phyloP scores from a whole-genome alignment of 208 protist species.

The Leishmania major region DNA sequence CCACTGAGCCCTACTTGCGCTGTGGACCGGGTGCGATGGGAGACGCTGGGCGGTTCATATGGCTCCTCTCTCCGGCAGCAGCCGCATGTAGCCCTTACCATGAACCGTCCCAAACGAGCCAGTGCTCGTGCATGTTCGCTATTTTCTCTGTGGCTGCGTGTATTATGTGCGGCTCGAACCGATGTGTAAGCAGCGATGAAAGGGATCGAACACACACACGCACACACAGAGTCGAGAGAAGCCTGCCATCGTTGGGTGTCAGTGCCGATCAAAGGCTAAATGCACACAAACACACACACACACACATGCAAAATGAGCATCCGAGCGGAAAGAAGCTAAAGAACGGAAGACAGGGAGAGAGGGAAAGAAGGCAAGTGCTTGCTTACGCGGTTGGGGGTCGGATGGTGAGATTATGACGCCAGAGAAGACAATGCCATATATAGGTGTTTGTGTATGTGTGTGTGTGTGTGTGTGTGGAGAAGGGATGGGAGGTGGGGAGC shows the following conservation, averaged over 20 bases:
- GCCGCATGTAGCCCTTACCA: background rate
- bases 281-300: constrained; percentile 9
- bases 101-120: background rate
- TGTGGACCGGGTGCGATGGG: background rate
- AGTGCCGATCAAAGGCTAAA: background rate
- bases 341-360: background rate
- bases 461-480: background rate
- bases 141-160: background rate
- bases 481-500: background rate
- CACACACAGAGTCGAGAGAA: background rate
- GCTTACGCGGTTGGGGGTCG: background rate
- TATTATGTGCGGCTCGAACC: background rate
- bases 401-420: background rate
- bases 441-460: background rate
- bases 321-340: background rate
- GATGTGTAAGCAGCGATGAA: background rate
- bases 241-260: background rate
- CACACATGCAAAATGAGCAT: background rate
- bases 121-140: background rate
- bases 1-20: background rate
- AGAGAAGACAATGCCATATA: background rate
- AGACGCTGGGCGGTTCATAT: background rate
- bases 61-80: background rate
- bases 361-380: background rate
- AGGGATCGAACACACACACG: background rate